phyloP scores from a whole-genome alignment of 2,329 filamentous ascomycete genomes.

The Trichoderma endophyticum region DNA sequence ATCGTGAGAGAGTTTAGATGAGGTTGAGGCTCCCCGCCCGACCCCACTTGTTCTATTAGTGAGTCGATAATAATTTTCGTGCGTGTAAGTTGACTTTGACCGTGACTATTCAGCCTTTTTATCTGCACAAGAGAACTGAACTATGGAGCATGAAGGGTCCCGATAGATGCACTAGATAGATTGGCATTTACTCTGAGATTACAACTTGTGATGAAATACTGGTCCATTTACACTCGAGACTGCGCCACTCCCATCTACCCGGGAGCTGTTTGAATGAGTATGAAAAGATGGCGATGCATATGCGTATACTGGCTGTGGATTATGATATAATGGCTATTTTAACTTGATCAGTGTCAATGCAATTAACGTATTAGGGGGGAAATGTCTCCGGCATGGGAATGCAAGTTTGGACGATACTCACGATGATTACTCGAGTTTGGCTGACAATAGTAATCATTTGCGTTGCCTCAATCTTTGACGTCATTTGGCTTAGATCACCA shows the following conservation, averaged over 20 bases:
- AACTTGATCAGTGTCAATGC: neutral
- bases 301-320: neutral
- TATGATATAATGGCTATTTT: neutral
- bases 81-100: neutral
- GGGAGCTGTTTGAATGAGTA: neutral
- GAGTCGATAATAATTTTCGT: neutral
- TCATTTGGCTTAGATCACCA: neutral
- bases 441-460: neutral
- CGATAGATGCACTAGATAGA: neutral
- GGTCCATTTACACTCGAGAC: neutral
- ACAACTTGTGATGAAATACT: neutral
- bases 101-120: neutral
- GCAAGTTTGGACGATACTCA: neutral
- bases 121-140: neutral
- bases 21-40: neutral
- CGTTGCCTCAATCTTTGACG: neutral
- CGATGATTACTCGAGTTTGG: neutral
- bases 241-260: neutral
- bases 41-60: neutral
- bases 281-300: neutral
- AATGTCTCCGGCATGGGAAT: neutral
- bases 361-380: neutral
- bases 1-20: neutral
- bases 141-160: neutral
- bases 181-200: neutral